Conservation (phyloP, 495 filamentous ascomycete species). For the Aspergillus incahuasiensis region DNA sequence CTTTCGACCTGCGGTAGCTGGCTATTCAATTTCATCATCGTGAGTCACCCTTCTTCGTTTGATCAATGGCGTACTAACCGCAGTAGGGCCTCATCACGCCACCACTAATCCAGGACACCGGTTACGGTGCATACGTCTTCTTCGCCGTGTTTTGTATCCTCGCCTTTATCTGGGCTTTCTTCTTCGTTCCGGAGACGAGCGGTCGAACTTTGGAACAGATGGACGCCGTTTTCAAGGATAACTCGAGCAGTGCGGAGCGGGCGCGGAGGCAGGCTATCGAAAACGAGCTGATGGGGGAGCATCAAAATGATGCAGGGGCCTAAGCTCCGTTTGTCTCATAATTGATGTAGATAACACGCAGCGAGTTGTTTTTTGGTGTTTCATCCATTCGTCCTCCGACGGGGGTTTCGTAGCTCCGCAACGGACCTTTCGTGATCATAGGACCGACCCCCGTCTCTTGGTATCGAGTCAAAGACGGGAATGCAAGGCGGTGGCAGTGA, state of each 20-base stretch:
- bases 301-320: neutral
- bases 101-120: slow-evolving; percentile 49
- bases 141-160: slow-evolving; percentile 56
- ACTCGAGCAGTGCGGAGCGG: slow-evolving; percentile 36
- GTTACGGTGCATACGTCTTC: slow-evolving; percentile 53
- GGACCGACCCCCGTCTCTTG: no score
- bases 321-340: no score
- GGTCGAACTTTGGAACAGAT: slow-evolving; percentile 56
- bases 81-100: slow-evolving; percentile 47
- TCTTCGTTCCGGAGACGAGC: slow-evolving; percentile 55
- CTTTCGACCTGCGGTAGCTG: slow-evolving; percentile 51
- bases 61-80: neutral
- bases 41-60: slow-evolving; percentile 3
- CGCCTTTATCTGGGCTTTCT: slow-evolving; percentile 47
- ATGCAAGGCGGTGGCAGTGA: no score
- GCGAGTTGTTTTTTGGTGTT: no score
- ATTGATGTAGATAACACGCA: no score
- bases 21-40: slow-evolving; percentile 56
- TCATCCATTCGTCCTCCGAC: no score
- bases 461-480: no score
- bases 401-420: no score
- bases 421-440: no score
- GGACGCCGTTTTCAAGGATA: slow-evolving; percentile 49
- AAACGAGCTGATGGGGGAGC: slow-evolving; percentile 23
- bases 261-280: slow-evolving; percentile 37